These are phyloP conservation scores for Dorcoceras hygrometricum DNA, from an alignment of 257 asterid genomes.

Conservation along the genomic window DNA sequence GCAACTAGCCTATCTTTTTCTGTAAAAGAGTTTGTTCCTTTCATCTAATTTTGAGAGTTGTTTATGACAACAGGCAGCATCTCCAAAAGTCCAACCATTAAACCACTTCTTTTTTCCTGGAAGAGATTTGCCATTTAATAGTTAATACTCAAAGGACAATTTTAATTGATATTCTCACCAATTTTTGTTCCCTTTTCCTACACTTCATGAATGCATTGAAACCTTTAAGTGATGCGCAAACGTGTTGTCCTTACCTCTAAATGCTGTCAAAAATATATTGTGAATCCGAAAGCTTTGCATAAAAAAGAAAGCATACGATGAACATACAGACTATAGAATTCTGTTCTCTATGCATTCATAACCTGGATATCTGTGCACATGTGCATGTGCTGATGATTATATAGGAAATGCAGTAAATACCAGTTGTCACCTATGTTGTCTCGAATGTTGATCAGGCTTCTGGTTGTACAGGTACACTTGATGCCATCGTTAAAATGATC, in stretches of 20 bases:
- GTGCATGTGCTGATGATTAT: background rate
- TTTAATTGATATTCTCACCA: no score
- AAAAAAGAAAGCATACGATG: background rate
- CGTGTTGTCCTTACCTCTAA: background rate
- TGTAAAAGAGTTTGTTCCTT: background rate
- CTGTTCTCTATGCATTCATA: background rate
- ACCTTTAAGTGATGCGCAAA: background rate
- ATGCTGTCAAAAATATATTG: background rate
- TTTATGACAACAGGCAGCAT: background rate
- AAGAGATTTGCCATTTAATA: no score
- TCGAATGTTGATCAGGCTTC: slow-evolving; percentile 17
- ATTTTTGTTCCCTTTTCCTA: no score
- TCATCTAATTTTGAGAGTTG: background rate
- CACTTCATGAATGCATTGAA: background rate
- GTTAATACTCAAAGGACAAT: no score
- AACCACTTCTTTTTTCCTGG: no score
- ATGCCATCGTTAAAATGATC: slow-evolving; percentile 83
- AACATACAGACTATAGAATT: background rate
- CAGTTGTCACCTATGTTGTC: background rate
- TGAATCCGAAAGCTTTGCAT: background rate
- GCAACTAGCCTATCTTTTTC: no score
- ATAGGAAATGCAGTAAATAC: background rate
- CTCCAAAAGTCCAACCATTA: no score
- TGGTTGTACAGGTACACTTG: slow-evolving; percentile 58
- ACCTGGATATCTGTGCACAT: background rate